Evolutionary conservation across 495 filamentous ascomycete species (phyloP).

Genomic region (Penicillium pulvis): DNA sequence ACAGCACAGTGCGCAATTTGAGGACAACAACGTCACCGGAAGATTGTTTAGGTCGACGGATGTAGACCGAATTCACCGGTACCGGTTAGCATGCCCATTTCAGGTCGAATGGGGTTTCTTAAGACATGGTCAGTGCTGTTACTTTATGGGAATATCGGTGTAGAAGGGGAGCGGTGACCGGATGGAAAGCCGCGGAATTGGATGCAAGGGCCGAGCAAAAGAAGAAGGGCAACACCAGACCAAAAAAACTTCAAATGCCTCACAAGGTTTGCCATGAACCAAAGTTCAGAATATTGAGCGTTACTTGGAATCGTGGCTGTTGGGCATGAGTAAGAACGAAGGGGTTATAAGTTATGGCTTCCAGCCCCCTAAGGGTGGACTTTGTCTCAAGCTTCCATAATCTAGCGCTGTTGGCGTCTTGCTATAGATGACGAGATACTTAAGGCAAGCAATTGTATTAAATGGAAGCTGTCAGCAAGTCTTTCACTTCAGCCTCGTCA

Average conservation of each 20-base stretch:
- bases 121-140: conserved; percentile 2
- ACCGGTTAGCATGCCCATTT: neutral
- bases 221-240: neutral
- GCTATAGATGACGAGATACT: neutral
- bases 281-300: neutral
- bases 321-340: neutral
- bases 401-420: neutral
- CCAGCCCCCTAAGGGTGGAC: too few relatives aligned
- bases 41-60: neutral
- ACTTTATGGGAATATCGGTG: conserved; percentile 1
- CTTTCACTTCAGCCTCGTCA: neutral
- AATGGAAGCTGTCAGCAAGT: neutral
- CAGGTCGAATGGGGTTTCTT: neutral
- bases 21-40: neutral
- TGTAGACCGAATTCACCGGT: neutral
- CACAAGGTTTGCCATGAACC: neutral
- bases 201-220: conserved; percentile 4
- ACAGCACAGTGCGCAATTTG: neutral
- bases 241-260: conserved; percentile 2
- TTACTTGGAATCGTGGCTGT: neutral
- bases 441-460: neutral
- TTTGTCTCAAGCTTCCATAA: neutral
- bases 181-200: neutral
- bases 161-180: neutral
- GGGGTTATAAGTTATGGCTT: neutral